Evolutionary conservation across 306 rosid species (phyloP).

Genomic region (Ochetophila trinervis): DNA sequence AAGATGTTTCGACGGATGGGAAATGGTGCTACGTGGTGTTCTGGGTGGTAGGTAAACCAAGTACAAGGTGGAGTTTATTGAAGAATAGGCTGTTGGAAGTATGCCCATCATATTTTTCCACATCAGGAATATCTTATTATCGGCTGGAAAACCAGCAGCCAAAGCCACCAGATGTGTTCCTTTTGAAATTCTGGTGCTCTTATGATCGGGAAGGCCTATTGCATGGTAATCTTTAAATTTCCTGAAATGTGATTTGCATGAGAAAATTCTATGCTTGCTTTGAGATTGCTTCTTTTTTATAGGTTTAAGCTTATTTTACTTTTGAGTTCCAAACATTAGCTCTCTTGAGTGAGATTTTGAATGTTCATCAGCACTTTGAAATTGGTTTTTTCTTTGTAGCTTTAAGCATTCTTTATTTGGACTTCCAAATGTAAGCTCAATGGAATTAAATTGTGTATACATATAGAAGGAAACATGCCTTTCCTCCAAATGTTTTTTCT

Average conservation of each 20-base stretch:
- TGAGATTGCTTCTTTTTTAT: neutral
- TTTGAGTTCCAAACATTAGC: neutral
- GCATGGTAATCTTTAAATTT: constrained; percentile 36
- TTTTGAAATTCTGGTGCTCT: constrained; percentile 56
- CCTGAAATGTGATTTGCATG: neutral
- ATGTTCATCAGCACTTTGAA: neutral
- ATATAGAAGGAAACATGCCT: neutral
- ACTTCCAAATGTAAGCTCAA: neutral
- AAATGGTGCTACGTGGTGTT: constrained; percentile 60
- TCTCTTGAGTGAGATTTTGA: neutral
- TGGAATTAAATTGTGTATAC: neutral
- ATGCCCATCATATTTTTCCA: constrained; percentile 51
- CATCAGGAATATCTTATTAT: constrained; percentile 41
- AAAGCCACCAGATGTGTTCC: constrained; percentile 43
- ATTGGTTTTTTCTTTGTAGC: neutral
- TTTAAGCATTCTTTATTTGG: neutral
- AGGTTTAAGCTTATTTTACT: neutral
- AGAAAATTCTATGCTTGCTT: neutral
- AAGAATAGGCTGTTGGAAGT: constrained; percentile 47
- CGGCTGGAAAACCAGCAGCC: constrained; percentile 37
- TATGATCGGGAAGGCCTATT: constrained; percentile 45
- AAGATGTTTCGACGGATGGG: constrained; percentile 54
- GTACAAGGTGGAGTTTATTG: constrained; percentile 51
- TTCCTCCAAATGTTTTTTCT: neutral
- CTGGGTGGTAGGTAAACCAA: constrained; percentile 51